Percentiles rank a stretch among this genome's conserved stretches.
phyloP scores from a whole-genome alignment of 768 basidiomycete species.

The Calocera cornea region DNA sequence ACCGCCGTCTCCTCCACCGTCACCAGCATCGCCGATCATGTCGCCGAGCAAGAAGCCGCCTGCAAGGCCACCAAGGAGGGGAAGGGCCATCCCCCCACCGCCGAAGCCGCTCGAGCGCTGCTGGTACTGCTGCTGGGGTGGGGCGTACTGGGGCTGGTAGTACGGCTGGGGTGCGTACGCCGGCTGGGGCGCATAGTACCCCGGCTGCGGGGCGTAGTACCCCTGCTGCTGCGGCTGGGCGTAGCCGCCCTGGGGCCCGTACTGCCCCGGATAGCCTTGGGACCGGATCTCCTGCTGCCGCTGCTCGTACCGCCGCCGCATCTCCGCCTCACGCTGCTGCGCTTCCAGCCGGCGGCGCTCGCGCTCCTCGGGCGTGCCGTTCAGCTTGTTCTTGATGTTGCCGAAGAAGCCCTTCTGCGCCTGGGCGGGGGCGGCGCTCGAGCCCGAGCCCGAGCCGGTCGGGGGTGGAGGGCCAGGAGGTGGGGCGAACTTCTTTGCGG shows the following conservation, averaged over 20 bases:
- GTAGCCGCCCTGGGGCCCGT: not conserved
- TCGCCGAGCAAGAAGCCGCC: not conserved
- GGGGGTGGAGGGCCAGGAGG: not conserved
- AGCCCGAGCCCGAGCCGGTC: not conserved
- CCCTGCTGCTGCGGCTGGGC: not conserved
- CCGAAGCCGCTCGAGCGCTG: slow-evolving; percentile 8
- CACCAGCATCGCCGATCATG: slow-evolving; percentile 10
- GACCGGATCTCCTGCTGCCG: slow-evolving; percentile 9
- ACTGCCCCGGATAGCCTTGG: slow-evolving; percentile 1
- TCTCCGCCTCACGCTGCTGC: slow-evolving; percentile 10
- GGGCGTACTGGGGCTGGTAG: slow-evolving; percentile 1
- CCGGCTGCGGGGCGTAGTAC: slow-evolving; percentile 8
- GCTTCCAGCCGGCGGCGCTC: slow-evolving; percentile 11
- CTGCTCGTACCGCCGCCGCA: slow-evolving; percentile 11
- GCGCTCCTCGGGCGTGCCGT: slow-evolving; percentile 15
- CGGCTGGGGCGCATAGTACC: slow-evolving; percentile 4
- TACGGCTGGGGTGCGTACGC: not conserved
- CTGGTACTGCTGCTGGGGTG: not conserved
- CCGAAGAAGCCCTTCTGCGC: slow-evolving; percentile 15
- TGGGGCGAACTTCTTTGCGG: not conserved
- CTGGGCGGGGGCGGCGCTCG: not conserved
- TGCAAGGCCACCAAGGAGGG: slow-evolving; percentile 9
- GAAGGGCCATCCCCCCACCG: slow-evolving; percentile 6
- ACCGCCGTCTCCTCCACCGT: slow-evolving; percentile 9
- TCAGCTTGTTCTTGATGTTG: slow-evolving; percentile 14